Conservation (phyloP, 371 early-diverging fungal genomes). For the Mucor velutinosus region DNA sequence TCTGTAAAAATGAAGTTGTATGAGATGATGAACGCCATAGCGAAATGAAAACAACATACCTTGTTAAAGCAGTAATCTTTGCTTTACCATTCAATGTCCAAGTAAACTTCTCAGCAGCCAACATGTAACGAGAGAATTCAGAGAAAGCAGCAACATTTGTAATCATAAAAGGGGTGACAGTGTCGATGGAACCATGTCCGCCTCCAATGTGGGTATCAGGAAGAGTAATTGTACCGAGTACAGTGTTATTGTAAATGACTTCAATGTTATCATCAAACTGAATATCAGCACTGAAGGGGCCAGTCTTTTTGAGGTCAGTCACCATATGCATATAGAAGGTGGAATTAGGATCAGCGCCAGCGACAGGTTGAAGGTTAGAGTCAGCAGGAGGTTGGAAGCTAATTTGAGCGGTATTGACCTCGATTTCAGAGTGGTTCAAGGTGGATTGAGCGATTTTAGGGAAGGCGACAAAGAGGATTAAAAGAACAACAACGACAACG, state of each 20-base stretch:
- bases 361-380: slow-evolving; percentile 18
- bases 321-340: slow-evolving; percentile 44
- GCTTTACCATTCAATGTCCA: slow-evolving; percentile 43
- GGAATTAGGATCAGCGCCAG: slow-evolving; percentile 27
- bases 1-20: slow-evolving; percentile 26
- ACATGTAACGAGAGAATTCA: slow-evolving; percentile 50
- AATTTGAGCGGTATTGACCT: slow-evolving; percentile 46
- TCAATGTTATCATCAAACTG: slow-evolving; percentile 55
- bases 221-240: slow-evolving; percentile 54
- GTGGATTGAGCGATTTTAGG: slow-evolving; percentile 58
- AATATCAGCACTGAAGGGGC: slow-evolving; percentile 58
- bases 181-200: slow-evolving; percentile 43
- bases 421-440: slow-evolving; percentile 50
- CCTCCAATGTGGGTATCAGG: slow-evolving; percentile 40
- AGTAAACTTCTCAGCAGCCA: slow-evolving; percentile 42
- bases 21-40: slow-evolving; percentile 47
- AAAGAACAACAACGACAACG: slow-evolving; percentile 49
- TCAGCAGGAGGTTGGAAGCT: slow-evolving; percentile 45
- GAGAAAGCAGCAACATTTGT: slow-evolving; percentile 51
- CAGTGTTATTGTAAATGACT: slow-evolving; percentile 43
- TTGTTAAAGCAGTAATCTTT: slow-evolving; percentile 44
- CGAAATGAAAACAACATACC: slow-evolving; percentile 42
- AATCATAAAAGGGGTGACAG: slow-evolving; percentile 51
- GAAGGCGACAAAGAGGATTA: slow-evolving; percentile 58
- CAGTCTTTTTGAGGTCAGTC: slow-evolving; percentile 47